Percentiles rank a stretch among this genome's conserved stretches.
Evolutionary conservation across 2,329 filamentous ascomycete genomes (phyloP).

Genomic region (Metarhizium anisopliae): DNA sequence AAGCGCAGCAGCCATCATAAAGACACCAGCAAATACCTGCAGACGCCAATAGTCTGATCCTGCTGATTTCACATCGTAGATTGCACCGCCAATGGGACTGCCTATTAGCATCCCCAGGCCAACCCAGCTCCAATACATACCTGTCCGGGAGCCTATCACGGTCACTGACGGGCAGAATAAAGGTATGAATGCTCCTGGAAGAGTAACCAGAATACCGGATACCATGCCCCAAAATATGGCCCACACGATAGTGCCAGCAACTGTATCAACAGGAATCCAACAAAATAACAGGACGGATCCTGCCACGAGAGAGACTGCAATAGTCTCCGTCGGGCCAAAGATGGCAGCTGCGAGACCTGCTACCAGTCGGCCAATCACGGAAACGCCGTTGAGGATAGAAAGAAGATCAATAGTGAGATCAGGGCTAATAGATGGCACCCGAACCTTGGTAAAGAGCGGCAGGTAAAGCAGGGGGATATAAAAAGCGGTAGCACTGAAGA

Average conservation of each 20-base stretch:
- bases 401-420: too few species aligned
- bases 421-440: background rate
- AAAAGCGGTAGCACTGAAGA: background rate
- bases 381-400: too few species aligned
- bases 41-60: too few species aligned
- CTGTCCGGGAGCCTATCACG: background rate
- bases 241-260: background rate
- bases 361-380: too few species aligned
- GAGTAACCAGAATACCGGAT: background rate
- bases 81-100: background rate
- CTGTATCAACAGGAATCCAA: background rate
- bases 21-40: too few species aligned
- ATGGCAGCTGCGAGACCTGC: too few species aligned
- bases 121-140: background rate
- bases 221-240: slow-evolving; percentile 1
- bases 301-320: too few species aligned
- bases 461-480: slow-evolving; percentile 1
- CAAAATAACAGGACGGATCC: too few species aligned
- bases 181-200: background rate
- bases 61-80: background rate
- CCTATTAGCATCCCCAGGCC: background rate
- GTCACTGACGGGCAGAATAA: background rate
- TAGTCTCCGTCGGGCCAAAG: too few species aligned
- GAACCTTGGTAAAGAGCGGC: background rate
- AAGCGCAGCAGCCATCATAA: too few species aligned